Evolutionary conservation across 352 stramenopile species (phyloP).

Genomic region (Globisporangium spiculum): DNA sequence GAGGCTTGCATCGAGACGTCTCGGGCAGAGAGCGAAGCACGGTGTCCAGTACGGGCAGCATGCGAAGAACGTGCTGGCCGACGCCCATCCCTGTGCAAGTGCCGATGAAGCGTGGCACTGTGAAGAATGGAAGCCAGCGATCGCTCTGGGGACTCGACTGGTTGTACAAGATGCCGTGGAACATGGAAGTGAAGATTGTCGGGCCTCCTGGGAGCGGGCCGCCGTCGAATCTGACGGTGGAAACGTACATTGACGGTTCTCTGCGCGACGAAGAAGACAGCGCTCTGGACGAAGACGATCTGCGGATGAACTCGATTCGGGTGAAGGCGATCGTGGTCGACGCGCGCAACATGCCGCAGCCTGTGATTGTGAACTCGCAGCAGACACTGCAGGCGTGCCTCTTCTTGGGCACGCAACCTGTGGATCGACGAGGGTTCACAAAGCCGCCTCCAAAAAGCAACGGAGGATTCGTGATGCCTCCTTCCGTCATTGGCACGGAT

Average conservation of each 20-base stretch:
- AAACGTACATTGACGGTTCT: constrained; percentile 85
- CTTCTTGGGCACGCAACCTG: constrained; percentile 81
- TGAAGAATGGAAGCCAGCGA: constrained; percentile 59
- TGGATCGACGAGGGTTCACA: constrained; percentile 82
- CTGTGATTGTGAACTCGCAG: constrained; percentile 83
- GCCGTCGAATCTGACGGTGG: constrained; percentile 83
- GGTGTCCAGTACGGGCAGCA: constrained; percentile 25
- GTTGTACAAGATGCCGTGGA: constrained; percentile 90
- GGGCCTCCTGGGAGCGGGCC: constrained; percentile 78
- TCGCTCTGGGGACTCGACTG: constrained; percentile 85
- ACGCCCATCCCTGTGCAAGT: constrained; percentile 85
- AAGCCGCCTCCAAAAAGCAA: constrained; percentile 86
- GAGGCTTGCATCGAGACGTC: constrained; percentile 77
- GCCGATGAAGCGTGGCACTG: constrained; percentile 69
- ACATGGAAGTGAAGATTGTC: constrained; percentile 91
- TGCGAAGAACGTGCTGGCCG: constrained; percentile 50
- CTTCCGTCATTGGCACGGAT: constrained; percentile 47
- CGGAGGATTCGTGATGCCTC: constrained; percentile 74
- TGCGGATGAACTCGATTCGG: constrained; percentile 85
- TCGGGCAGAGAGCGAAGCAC: constrained; percentile 57
- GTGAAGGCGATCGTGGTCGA: constrained; percentile 88
- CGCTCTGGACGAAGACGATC: constrained; percentile 65
- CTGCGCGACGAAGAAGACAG: constrained; percentile 72
- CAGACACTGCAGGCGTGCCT: constrained; percentile 86
- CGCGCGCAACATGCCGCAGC: constrained; percentile 82